Evolutionary conservation across 75 land plant species (phyloP), one percentile per base, ranked within the genome.

Genomic region (Adiantum capillusveneris): DNA sequence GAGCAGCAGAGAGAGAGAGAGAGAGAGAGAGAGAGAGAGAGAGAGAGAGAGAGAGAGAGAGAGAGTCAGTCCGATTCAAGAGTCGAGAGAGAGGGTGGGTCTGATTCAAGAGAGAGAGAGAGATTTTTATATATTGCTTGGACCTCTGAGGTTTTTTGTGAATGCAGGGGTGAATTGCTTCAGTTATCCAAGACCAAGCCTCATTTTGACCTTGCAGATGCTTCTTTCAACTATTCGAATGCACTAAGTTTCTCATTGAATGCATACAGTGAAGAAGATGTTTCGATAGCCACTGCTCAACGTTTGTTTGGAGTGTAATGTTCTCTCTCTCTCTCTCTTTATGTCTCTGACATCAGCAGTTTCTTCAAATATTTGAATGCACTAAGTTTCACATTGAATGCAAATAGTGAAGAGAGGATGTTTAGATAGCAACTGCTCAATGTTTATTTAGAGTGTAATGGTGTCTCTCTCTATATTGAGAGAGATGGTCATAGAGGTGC

Each of bases 191-290:
- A 11, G 55, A 26, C 28, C 14, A 9, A 37, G 39, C 25, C 20
- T 67, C 11, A 70, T 68, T 7, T 67, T 64, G 14, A 75, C 65
- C 22, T 67, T 59, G 62, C 73, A 64, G 56, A 57, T 57, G 65
- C 74, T 44, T 49, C 29, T 1, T 31, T 27, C 1, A 55, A 24
- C n/a, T 57, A 17, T 30, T 34, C 28, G 17, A 21, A 34, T 2
- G 54, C 0, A 3, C 49, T 73, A n/a, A 11, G 30, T 11, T 0
- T 26, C 45, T 14, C 56, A 55, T n/a, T 62, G 43, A 29, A 6
- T 34, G 25, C 34, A 7, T 18, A 64, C 13, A 50, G 31, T 1
- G 59, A 59, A 25, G 41, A 55, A 0, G 74, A 70, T 27, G 31
- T 70, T 13, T 65, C 68, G 0, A 30, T 60, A 5, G 31, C 67